Percentiles rank a stretch among this genome's conserved stretches.
Evolutionary conservation across 2,329 filamentous ascomycete species (phyloP).

Genomic region (Epichloe brachyelytri): DNA sequence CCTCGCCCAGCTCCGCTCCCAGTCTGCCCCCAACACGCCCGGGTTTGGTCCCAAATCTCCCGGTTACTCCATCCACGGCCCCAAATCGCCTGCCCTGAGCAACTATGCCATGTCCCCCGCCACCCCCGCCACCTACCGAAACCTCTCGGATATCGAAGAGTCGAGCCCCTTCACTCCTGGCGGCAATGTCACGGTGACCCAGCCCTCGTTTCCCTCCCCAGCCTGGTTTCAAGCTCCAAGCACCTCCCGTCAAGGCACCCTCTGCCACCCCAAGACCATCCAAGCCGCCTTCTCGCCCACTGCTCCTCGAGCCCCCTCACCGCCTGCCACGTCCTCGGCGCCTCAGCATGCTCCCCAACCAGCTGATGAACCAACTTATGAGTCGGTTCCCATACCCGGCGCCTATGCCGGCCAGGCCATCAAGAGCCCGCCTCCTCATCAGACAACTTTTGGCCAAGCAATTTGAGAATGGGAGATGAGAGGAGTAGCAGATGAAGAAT

Average conservation of each 20-base stretch:
- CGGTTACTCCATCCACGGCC: constrained; percentile 10
- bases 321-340: constrained; percentile 8
- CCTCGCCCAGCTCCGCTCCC: constrained; percentile 68
- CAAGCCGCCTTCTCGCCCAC: constrained; percentile 50
- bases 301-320: constrained; percentile 9
- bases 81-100: constrained; percentile 31
- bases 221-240: constrained; percentile 71
- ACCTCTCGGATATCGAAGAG: constrained; percentile 31
- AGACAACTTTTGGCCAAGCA: constrained; percentile 29
- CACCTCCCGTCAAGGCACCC: constrained; percentile 68
- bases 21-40: constrained; percentile 91
- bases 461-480: constrained; percentile 5
- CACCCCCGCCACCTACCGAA: constrained; percentile 46
- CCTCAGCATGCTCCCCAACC: constrained; percentile 50
- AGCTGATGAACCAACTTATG: constrained; percentile 74
- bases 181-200: constrained; percentile 45
- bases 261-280: constrained; percentile 55
- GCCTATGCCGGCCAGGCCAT: constrained; percentile 54
- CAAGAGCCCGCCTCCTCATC: constrained; percentile 35
- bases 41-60: constrained; percentile 62
- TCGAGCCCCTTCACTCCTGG: constrained; percentile 38
- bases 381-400: constrained; percentile 75
- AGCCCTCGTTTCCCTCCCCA: constrained; percentile 44
- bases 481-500: neutral
- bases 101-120: constrained; percentile 42